Conservation (phyloP, 2,329 filamentous ascomycete species). For the Pestalotiopsis fici region DNA sequence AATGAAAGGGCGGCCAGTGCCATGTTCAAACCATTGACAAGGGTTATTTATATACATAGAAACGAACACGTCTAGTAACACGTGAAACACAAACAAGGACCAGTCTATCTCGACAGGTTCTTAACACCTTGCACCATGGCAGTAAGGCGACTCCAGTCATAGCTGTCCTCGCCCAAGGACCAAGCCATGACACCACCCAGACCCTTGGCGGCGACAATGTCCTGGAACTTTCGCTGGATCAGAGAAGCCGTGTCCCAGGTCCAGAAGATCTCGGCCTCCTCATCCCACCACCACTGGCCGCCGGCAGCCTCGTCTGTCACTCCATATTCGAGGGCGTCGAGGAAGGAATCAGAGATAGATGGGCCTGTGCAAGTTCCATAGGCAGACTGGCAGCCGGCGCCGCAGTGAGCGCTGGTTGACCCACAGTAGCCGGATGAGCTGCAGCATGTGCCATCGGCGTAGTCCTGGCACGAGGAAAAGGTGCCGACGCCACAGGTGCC, state of each 20-base stretch:
- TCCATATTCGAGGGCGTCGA: constrained; percentile 52
- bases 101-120: neutral
- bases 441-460: constrained; percentile 27
- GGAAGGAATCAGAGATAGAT: constrained; percentile 59
- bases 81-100: neutral
- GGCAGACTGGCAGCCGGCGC: constrained; percentile 26
- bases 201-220: constrained; percentile 55
- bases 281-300: constrained; percentile 71
- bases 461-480: constrained; percentile 28
- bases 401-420: constrained; percentile 19
- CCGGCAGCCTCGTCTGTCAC: constrained; percentile 58
- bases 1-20: neutral
- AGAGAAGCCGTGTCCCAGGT: constrained; percentile 68
- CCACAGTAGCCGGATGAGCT: constrained; percentile 34
- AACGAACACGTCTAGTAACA: neutral
- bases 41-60: no score
- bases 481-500: constrained; percentile 32
- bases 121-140: neutral
- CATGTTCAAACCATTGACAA: neutral
- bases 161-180: constrained; percentile 69
- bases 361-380: constrained; percentile 46
- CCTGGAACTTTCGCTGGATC: constrained; percentile 62
- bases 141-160: constrained; percentile 40
- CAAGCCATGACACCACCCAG: constrained; percentile 76
- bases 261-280: constrained; percentile 64